These are phyloP conservation scores for Gossypium lobatum DNA, from an alignment of 441 rosid genomes.

Conservation along the genomic window DNA sequence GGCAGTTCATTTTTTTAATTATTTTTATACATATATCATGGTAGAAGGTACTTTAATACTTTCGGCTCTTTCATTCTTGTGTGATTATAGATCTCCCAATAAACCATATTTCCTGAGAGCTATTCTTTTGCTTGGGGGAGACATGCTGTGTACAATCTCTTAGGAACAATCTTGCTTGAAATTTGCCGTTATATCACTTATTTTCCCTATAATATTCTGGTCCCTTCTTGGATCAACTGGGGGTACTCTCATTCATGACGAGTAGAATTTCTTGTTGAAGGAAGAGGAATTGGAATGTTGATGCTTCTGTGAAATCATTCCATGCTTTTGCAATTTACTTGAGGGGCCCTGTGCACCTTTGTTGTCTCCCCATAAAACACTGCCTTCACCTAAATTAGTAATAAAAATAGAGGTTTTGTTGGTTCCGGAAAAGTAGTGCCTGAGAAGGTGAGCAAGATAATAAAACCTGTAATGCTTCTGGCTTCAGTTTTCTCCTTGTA, in stretches of 20 bases:
- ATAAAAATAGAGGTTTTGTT: background rate
- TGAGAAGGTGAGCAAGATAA: background rate
- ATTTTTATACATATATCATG: background rate
- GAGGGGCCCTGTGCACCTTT: background rate
- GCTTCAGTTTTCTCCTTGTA: background rate
- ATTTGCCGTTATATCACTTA: background rate
- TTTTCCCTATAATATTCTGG: background rate
- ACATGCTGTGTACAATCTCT: background rate
- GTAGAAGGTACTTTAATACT: background rate
- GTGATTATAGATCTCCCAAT: conserved; percentile 6
- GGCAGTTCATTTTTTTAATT: background rate
- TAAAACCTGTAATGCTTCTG: background rate
- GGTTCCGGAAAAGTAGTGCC: background rate
- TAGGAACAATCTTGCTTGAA: background rate
- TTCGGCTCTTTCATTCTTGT: background rate
- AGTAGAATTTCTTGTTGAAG: background rate
- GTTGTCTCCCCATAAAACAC: background rate
- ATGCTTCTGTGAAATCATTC: background rate
- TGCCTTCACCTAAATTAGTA: background rate
- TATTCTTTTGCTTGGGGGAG: background rate
- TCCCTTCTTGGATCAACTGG: background rate
- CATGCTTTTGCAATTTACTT: background rate
- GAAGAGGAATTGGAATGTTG: background rate
- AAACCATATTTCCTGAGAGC: background rate
- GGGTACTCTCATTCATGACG: background rate